Base-by-base conservation (phyloP, 345 rosid species). In the Citrus unshiu region DNA sequence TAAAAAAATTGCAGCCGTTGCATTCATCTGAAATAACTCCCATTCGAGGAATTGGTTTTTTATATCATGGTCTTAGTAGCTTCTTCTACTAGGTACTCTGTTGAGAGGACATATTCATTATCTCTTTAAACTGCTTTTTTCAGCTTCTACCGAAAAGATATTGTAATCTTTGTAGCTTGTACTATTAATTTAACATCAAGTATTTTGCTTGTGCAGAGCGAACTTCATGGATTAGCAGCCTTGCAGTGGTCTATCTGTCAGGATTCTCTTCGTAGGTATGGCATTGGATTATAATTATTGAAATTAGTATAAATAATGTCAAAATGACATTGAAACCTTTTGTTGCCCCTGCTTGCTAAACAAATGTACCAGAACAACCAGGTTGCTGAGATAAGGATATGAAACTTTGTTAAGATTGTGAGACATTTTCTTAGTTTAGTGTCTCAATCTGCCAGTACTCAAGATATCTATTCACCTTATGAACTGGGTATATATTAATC, bases 181-280 rank as follows among this genome's bases (percentile, higher is more conserved):
- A 60, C 32, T 61, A 14, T 59, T 37, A 54, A 16, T 29, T 63
- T 72, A 34, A 37, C 37, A 29, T 18, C 16, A 3, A n/a, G 18
- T 21, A 37, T 27, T 43, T 29, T 63, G 39, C 65, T 78, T 85
- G 7, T 84, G 79, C 92, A 93, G 98, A 95, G 92, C 79, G 97
- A 93, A 82, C 91, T 92, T 79, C 93, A 95, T 86, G 98, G 98
- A 74, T 82, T 85, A 86, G 98, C 98, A 43, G 98, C 97, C 87
- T 84, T 95, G 89, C 95, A 93, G 76, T 95, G 98, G 98, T 87
- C 97, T 80, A 86, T 92, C 76, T 95, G 98, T 81, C 95, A 90
- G 82, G 98, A 93, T 85, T 95, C 98, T 70, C 93, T 93, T n/a
- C 51, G 74, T 14, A 85, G 93, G 95, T 91, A 4, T 54, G 19